Evolutionary conservation across 495 filamentous ascomycete genomes (phyloP), one percentile per base, ranked within the genome.

Genomic region (Penicillium argentinense): DNA sequence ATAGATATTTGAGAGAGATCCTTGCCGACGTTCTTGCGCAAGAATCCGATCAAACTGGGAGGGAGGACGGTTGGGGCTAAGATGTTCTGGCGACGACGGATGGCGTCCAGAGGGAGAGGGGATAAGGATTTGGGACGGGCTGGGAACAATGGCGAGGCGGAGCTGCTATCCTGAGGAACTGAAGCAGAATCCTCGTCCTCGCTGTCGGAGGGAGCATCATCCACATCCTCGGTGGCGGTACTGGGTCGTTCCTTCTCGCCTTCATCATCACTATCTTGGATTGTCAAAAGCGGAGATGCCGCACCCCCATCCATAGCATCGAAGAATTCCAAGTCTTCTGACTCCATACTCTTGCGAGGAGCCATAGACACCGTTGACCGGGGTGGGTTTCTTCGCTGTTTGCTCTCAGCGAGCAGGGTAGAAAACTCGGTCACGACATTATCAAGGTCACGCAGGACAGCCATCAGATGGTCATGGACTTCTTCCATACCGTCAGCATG

Each of bases 11-110:
- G 91, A 39, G 89, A 95, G 5, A 98, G 72, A 64, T 98, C 93
- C 69, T 97, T 97, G 54, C 93, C 93, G 9, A 97, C 93, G 53
- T 98, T 98, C 63, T 97, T 98, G 59, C 95, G 88, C 8, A 97
- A 74, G 63, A 97, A 95, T 1, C 88, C 86, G 46, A 98, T 93
- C 23, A 98, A 71, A 66, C 89, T 95, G 0, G 93, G 93, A 0
- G 95, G 92, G 27, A 80, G 60, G 21, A 89, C 81, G 18, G 81
- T 91, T 3, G 90, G 80, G 1, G 85, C 74, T 0, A 80, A 72
- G 11, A 98, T 80, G 2, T 82, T 85, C 13, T 69, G 73, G 41
- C 93, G 81, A n/a, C 93, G 80, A 29, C 74, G 64, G 5, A 92
- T 74, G 0, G 69, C 51, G 16, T 81, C 69, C 24, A 92, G 71